Base-by-base conservation (phyloP, 2,329 filamentous ascomycete genomes). In the Stachybotrys elegans region DNA sequence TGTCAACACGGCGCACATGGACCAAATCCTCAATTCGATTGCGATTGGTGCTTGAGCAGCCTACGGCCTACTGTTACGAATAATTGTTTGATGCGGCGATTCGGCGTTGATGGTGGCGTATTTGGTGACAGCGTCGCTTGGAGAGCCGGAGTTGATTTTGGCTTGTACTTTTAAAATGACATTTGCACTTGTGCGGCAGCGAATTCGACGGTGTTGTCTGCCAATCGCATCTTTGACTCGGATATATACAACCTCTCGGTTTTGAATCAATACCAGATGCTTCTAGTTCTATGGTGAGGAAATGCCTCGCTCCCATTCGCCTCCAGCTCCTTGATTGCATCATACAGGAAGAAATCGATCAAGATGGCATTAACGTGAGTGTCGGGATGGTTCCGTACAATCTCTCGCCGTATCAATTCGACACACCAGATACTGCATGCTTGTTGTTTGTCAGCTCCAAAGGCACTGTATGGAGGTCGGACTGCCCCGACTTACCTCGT, bases 261-360 rank as follows among this genome's bases (percentile, higher is more conserved):
- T n/a, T n/a, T n/a, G n/a, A n/a, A n/a, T 50, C 67, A 96, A 65
- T 96, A 96, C 91, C 91, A 96, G 49, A 96, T 95, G 59, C 89
- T 94, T 61, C 91, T 79, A 35, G 91, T 95, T 51, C 91, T 77
- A 67, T 96, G 91, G 66, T 95, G 90, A 5, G 88, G 88, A 39
- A 67, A 54, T 32, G 69, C 72, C 58, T 83, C 78, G 44, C 73
- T 63, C 42, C 81, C 72, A 51, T 72, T 62, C 1, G 68, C 71
- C 63, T 97, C 92, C 60, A 86, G 65, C 58, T 89, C 85, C 64
- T 97, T 98, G 69, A 93, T 90, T 16, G 86, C 82, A 67, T 98
- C 93, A 61, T 98, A 98, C 44, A 98, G 71, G 65, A 96, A 95
- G 67, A 97, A 98, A 65, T 98, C 93, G 50, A 98, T 93, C 55